These are phyloP conservation scores for Epichloe scottii DNA, from an alignment of 2,329 filamentous ascomycete species.

Conservation along the genomic window DNA sequence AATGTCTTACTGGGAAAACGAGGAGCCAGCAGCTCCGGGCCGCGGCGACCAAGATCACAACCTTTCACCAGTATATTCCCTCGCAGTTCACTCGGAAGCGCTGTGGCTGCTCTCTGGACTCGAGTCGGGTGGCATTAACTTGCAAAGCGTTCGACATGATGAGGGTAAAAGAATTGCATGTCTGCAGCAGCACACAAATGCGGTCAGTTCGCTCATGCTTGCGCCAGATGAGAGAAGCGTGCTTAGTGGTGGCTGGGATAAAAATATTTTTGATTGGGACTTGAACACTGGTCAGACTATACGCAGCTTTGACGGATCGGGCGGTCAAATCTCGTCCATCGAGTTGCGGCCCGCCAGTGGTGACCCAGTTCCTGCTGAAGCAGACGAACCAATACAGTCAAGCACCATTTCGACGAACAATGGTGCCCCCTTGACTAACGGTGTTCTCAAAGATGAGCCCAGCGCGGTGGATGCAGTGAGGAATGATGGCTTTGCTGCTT, in stretches of 20 bases:
- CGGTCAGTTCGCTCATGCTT: constrained; percentile 76
- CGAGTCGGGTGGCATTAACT: constrained; percentile 82
- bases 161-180: constrained; percentile 82
- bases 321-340: constrained; percentile 76
- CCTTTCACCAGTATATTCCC: constrained; percentile 85
- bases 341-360: constrained; percentile 71
- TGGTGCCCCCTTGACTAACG: constrained; percentile 43
- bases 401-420: constrained; percentile 73
- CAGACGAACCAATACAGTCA: constrained; percentile 44
- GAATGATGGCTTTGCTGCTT: constrained; percentile 12
- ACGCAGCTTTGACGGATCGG: constrained; percentile 63
- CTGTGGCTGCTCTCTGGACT: constrained; percentile 85
- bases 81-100: constrained; percentile 80
- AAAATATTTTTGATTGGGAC: constrained; percentile 89
- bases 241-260: constrained; percentile 93
- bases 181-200: constrained; percentile 74
- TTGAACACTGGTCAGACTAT: constrained; percentile 71
- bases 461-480: constrained; percentile 4
- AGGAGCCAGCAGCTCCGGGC: constrained; percentile 48
- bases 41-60: constrained; percentile 43
- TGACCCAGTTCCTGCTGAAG: constrained; percentile 62
- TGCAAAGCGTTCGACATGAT: constrained; percentile 87
- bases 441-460: constrained; percentile 19
- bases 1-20: constrained; percentile 97
- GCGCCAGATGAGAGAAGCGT: constrained; percentile 77